These are phyloP conservation scores for Stygiomarasmius scandens DNA, from an alignment of 1,284 basidiomycete species.

Conservation along the genomic window DNA sequence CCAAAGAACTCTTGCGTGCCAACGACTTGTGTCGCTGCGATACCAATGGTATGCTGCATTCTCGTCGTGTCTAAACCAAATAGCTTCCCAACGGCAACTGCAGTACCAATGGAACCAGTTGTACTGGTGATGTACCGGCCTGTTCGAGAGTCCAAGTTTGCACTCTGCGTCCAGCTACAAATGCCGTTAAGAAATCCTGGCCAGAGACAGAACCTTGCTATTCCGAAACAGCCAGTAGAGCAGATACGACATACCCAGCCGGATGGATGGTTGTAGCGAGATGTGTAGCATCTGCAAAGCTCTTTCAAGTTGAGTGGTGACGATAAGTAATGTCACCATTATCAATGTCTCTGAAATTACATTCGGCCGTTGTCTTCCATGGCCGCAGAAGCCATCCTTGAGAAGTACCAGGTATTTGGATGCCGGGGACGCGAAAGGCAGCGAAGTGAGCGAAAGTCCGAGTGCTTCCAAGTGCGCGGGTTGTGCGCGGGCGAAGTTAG, in stretches of 20 bases:
- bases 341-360: too few species aligned
- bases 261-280: conserved; percentile 24
- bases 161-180: conserved; percentile 24
- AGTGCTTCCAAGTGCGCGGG: too few species aligned
- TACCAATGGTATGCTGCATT: conserved; percentile 24
- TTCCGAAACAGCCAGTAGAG: conserved; percentile 22
- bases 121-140: conserved; percentile 27
- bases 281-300: conserved; percentile 26
- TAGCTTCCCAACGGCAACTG: conserved; percentile 24
- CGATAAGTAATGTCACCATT: too few species aligned
- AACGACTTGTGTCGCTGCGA: conserved; percentile 24
- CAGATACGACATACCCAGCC: conserved; percentile 22
- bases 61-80: conserved; percentile 17
- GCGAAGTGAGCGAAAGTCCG: too few species aligned
- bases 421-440: too few species aligned
- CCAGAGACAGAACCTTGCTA: conserved; percentile 19
- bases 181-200: conserved; percentile 20
- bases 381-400: too few species aligned
- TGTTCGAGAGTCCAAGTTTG: conserved; percentile 22
- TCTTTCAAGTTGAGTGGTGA: too few species aligned
- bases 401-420: too few species aligned
- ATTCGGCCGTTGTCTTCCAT: too few species aligned
- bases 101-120: conserved; percentile 25
- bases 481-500: too few species aligned
- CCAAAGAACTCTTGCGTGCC: conserved; percentile 26